Conservation (phyloP, 2,329 filamentous ascomycete genomes). For the Lecanicillium sp. region DNA sequence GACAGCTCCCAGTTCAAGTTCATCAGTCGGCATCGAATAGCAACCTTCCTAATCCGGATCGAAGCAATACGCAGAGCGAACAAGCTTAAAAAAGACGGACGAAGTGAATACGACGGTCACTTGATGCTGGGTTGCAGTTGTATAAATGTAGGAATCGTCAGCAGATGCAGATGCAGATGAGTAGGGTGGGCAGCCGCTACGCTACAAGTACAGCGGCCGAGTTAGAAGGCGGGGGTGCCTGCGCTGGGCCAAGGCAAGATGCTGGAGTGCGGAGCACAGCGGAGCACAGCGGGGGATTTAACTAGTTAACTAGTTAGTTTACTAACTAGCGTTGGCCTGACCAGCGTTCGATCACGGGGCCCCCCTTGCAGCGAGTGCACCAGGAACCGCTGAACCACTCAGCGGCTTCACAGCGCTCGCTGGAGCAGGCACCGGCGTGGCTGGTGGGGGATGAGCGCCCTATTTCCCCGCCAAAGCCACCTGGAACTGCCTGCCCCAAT, state of each 20-base stretch:
- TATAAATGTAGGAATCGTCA: constrained; percentile 5
- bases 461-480: background rate
- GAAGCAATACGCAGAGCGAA: no score
- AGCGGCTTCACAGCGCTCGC: background rate
- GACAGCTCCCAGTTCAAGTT: no score
- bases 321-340: no score
- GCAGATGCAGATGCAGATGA: constrained; percentile 1
- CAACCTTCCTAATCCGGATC: constrained; percentile 1
- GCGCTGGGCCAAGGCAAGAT: no score
- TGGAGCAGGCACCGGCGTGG: no score
- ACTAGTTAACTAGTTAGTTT: no score
- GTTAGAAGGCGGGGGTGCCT: no score
- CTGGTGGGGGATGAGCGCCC: no score
- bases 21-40: background rate
- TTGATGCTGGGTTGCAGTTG: constrained; percentile 13
- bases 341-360: constrained; percentile 1
- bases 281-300: no score
- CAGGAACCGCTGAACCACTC: background rate
- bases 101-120: constrained; percentile 1
- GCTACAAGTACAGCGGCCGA: background rate
- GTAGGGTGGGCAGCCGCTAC: background rate
- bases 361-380: background rate
- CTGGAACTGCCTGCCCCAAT: background rate
- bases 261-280: no score
- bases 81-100: background rate